Conservation (phyloP, 2,329 filamentous ascomycete genomes). For the Rhynchosporium graminicola region DNA sequence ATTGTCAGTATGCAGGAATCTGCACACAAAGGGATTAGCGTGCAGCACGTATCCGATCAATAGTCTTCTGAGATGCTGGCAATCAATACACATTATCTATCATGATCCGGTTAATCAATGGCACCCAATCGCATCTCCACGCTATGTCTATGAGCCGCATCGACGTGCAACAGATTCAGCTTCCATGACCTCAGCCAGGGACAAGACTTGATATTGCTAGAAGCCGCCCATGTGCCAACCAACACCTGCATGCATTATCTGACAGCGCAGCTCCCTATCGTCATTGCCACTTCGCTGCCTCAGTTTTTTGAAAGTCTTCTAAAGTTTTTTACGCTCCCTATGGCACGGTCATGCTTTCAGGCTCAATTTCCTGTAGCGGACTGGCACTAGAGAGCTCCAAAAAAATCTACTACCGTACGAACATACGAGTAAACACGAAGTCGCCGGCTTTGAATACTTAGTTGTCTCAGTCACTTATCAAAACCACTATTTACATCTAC, state of each 20-base stretch:
- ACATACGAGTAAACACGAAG: background rate
- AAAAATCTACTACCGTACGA: background rate
- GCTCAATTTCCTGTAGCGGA: background rate
- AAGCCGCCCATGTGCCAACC: background rate
- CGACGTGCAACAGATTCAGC: background rate
- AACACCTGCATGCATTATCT: background rate
- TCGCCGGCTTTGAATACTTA: background rate
- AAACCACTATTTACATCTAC: background rate
- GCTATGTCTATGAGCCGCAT: background rate
- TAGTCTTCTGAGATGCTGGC: background rate
- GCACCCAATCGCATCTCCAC: background rate
- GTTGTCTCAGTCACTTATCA: background rate
- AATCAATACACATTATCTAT: background rate
- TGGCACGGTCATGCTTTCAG: too few species aligned
- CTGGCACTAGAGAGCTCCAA: background rate
- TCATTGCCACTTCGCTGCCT: too few species aligned
- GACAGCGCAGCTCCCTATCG: background rate
- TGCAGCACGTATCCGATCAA: background rate
- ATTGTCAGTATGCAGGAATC: slow-evolving; percentile 1
- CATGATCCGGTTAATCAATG: background rate
- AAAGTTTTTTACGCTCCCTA: too few species aligned
- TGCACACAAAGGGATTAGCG: background rate
- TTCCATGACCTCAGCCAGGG: too few species aligned
- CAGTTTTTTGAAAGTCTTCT: too few species aligned
- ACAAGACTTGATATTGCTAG: background rate